Conservation (phyloP, 306 rosid species). For the Neltuma alba region DNA sequence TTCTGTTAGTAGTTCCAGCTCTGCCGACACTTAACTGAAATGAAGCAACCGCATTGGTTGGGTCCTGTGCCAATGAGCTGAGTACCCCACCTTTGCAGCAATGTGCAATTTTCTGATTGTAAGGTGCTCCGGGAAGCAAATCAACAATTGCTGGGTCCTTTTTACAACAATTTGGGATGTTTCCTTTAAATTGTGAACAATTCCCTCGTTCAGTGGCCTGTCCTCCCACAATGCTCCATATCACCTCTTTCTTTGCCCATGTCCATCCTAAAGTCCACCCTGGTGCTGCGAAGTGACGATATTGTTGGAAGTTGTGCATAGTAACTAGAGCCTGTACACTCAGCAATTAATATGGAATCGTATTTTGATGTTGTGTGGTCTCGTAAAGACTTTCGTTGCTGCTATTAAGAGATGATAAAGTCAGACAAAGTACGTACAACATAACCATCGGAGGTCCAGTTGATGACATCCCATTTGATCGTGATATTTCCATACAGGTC, state of each 20-base stretch:
- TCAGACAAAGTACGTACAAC: conserved; percentile 55
- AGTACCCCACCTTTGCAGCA: conserved; percentile 94
- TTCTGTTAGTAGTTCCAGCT: conserved; percentile 69
- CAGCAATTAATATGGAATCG: conserved; percentile 3
- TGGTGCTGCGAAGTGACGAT: conserved; percentile 72
- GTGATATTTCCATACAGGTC: conserved; percentile 80
- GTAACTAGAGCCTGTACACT: conserved; percentile 72
- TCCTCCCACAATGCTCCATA: conserved; percentile 80
- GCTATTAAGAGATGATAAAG: neutral
- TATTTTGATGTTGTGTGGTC: conserved; percentile 10
- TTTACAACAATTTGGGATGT: conserved; percentile 71
- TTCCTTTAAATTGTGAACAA: conserved; percentile 67
- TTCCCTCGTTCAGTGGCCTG: conserved; percentile 91
- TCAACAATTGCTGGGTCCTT: conserved; percentile 71
- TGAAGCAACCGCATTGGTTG: conserved; percentile 56
- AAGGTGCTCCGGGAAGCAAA: conserved; percentile 78
- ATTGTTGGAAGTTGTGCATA: conserved; percentile 72
- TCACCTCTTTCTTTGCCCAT: conserved; percentile 87
- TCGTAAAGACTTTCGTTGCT: neutral
- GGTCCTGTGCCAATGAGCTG: conserved; percentile 76
- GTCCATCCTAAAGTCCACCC: conserved; percentile 88
- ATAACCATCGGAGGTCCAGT: conserved; percentile 77
- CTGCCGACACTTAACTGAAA: conserved; percentile 80
- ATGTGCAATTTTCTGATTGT: conserved; percentile 69
- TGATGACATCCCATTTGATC: conserved; percentile 74